These are phyloP conservation scores for Syncephalastrum sp. DNA, from an alignment of 371 early-diverging fungal species.

Conservation along the genomic window DNA sequence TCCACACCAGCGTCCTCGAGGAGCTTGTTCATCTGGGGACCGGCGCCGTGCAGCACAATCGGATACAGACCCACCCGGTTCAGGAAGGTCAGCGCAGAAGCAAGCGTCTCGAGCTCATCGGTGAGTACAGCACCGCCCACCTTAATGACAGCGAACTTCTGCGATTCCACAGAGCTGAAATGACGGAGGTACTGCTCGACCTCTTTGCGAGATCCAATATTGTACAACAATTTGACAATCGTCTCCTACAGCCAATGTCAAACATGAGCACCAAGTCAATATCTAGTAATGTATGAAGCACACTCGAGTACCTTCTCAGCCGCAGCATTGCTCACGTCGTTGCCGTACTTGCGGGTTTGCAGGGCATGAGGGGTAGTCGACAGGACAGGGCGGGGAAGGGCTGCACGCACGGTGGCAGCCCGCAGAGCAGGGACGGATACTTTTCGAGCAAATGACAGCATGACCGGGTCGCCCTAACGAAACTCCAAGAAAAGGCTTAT, in stretches of 20 bases:
- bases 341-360: slow-evolving; percentile 20
- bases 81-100: slow-evolving; percentile 92
- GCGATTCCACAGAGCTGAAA: slow-evolving; percentile 94
- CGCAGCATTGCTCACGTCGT: slow-evolving; percentile 22
- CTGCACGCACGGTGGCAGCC: slow-evolving; percentile 11
- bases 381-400: slow-evolving; percentile 14
- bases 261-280: background rate
- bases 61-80: slow-evolving; percentile 96
- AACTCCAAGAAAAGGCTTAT: too few species aligned
- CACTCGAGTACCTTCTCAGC: slow-evolving; percentile 37
- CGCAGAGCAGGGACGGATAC: slow-evolving; percentile 22
- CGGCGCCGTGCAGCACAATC: slow-evolving; percentile 96
- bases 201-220: slow-evolving; percentile 96
- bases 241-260: slow-evolving; percentile 71
- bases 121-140: slow-evolving; percentile 97
- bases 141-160: slow-evolving; percentile 98
- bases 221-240: slow-evolving; percentile 94
- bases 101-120: slow-evolving; percentile 92
- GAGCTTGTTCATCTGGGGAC: slow-evolving; percentile 91
- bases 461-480: slow-evolving; percentile 1
- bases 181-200: slow-evolving; percentile 96
- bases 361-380: slow-evolving; percentile 9
- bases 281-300: background rate
- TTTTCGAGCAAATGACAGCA: slow-evolving; percentile 41
- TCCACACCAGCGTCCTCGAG: slow-evolving; percentile 86